Percentiles rank a stretch among this genome's conserved stretches.
These are phyloP conservation scores for Ogataea naganishii DNA, from an alignment of 805 yeast species.

Conservation along the genomic window DNA sequence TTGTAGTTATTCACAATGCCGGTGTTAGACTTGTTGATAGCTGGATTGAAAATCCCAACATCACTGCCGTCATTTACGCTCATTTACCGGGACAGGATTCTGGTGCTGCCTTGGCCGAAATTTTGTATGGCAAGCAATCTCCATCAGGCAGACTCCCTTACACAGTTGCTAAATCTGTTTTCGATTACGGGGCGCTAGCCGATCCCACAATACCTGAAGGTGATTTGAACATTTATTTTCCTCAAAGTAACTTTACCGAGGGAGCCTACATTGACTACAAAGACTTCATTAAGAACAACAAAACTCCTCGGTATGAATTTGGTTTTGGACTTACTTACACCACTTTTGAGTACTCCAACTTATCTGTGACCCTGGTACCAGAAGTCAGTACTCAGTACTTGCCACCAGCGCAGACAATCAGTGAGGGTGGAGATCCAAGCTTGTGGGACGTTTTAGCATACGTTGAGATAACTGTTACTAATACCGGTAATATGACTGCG, in stretches of 20 bases:
- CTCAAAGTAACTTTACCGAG: slow-evolving; percentile 37
- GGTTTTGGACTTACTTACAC: slow-evolving; percentile 57
- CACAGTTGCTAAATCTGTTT: slow-evolving; percentile 46
- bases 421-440: slow-evolving; percentile 31
- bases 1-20: slow-evolving; percentile 51
- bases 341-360: slow-evolving; percentile 25
- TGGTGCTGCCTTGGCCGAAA: slow-evolving; percentile 50
- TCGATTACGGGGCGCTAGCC: slow-evolving; percentile 30
- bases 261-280: slow-evolving; percentile 48
- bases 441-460: slow-evolving; percentile 33
- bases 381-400: slow-evolving; percentile 3
- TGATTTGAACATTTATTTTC: slow-evolving; percentile 22
- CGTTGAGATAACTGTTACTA: slow-evolving; percentile 28
- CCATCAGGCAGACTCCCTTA: slow-evolving; percentile 61
- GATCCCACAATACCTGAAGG: slow-evolving; percentile 19
- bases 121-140: slow-evolving; percentile 50
- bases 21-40: slow-evolving; percentile 54
- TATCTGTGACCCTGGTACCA: slow-evolving; percentile 3
- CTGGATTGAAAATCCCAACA: slow-evolving; percentile 46
- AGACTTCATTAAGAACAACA: slow-evolving; percentile 46
- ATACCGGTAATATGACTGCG: slow-evolving; percentile 30
- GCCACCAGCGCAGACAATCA: slow-evolving; percentile 3
- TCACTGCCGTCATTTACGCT: slow-evolving; percentile 47
- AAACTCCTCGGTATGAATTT: slow-evolving; percentile 51
- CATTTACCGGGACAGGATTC: slow-evolving; percentile 26